phyloP scores from a whole-genome alignment of 2,329 filamentous ascomycete species.

The Sporothrix brasiliensis region DNA sequence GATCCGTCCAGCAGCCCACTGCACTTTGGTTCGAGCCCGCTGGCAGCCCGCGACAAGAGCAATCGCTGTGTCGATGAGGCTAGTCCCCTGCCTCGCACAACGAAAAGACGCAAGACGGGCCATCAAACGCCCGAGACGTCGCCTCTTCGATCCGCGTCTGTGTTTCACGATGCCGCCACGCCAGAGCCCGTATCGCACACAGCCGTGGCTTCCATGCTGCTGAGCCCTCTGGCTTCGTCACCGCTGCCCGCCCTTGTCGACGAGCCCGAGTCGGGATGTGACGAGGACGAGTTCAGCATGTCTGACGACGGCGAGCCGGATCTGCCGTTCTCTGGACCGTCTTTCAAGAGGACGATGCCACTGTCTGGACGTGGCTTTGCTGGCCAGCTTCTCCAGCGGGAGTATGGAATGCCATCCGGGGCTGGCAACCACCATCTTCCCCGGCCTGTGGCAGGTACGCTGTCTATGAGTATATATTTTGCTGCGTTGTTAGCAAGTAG shows the following conservation, averaged over 20 bases:
- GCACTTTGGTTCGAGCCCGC: conserved; percentile 40
- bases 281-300: conserved; percentile 39
- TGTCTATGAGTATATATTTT: neutral
- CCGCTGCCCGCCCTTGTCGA: conserved; percentile 38
- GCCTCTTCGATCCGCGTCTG: conserved; percentile 40
- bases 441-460: conserved; percentile 43
- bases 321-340: conserved; percentile 24
- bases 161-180: conserved; percentile 28
- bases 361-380: conserved; percentile 45
- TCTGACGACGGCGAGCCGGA: conserved; percentile 43
- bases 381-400: conserved; percentile 48
- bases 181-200: conserved; percentile 27
- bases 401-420: conserved; percentile 46
- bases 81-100: conserved; percentile 38
- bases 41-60: conserved; percentile 42
- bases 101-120: conserved; percentile 47
- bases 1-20: conserved; percentile 42
- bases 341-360: conserved; percentile 15
- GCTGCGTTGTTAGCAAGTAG: neutral
- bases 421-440: conserved; percentile 44
- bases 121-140: conserved; percentile 48
- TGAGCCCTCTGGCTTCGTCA: conserved; percentile 48
- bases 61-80: conserved; percentile 32
- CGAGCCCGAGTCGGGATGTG: conserved; percentile 41
- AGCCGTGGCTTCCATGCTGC: conserved; percentile 37